phyloP scores from a whole-genome alignment of 2,329 filamentous ascomycete species.

The Colletotrichum musae region DNA sequence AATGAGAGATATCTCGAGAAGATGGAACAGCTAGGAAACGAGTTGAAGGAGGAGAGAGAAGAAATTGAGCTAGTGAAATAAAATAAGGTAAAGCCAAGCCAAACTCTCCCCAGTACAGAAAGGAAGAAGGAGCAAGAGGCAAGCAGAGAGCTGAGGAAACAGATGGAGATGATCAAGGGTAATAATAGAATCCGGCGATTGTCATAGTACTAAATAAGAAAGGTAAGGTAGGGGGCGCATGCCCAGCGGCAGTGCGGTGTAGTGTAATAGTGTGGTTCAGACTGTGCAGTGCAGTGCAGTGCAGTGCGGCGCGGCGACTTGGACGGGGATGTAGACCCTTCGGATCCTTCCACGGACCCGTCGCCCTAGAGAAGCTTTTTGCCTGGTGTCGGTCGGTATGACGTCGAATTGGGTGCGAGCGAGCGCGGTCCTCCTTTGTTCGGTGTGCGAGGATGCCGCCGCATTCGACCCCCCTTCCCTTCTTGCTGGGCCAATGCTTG shows the following conservation, averaged over 20 bases:
- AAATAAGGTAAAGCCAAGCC: conserved; percentile 16
- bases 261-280: conserved; percentile 15
- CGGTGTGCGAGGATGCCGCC: conserved; percentile 22
- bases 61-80: not conserved
- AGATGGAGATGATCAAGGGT: conserved; percentile 23
- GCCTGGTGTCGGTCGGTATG: conserved; percentile 31
- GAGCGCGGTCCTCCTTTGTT: conserved; percentile 24
- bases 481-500: conserved; percentile 24
- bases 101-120: not conserved
- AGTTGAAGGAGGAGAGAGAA: not conserved
- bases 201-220: not conserved
- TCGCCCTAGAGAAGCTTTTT: conserved; percentile 34
- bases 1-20: not conserved
- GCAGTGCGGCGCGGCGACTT: conserved; percentile 22
- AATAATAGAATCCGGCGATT: conserved; percentile 28
- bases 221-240: conserved; percentile 1
- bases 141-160: not conserved
- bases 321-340: conserved; percentile 26
- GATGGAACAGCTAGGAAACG: not conserved
- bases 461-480: conserved; percentile 1
- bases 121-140: not conserved
- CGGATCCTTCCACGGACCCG: conserved; percentile 31
- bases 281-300: conserved; percentile 10
- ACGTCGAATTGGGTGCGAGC: conserved; percentile 23
- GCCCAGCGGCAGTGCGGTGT: conserved; percentile 8